A percentile compares a stretch with the other conserved stretches of the same genome.
Evolutionary conservation across 2,329 filamentous ascomycete species (phyloP).

Genomic region (Curvularia spicifera): DNA sequence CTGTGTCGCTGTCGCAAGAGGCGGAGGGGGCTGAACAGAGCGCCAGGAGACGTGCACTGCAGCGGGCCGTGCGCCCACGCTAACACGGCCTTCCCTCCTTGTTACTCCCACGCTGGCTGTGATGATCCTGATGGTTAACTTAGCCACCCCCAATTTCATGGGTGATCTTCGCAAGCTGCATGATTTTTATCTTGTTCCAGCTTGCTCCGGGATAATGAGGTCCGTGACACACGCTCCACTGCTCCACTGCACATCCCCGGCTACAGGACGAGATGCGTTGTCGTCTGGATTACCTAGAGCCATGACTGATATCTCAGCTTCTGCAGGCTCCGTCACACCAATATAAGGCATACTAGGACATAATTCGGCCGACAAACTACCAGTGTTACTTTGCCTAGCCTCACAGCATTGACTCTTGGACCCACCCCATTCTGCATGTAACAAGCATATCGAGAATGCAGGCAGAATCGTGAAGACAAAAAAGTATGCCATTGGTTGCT

Average conservation of each 20-base stretch:
- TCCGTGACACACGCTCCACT: slow-evolving; percentile 7
- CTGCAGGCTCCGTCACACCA: slow-evolving; percentile 12
- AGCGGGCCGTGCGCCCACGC: slow-evolving; percentile 10
- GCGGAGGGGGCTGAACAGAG: slow-evolving; percentile 10
- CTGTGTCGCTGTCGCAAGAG: slow-evolving; percentile 12
- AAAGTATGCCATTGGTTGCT: slow-evolving; percentile 10
- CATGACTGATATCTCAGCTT: slow-evolving; percentile 7
- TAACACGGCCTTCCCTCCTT: slow-evolving; percentile 12
- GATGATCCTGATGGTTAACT: slow-evolving; percentile 2
- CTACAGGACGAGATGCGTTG: slow-evolving; percentile 5
- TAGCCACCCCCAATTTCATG: slow-evolving; percentile 13
- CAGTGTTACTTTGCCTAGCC: background rate
- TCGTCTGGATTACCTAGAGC: slow-evolving; percentile 4
- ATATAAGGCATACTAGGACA: slow-evolving; percentile 4
- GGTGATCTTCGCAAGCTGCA: slow-evolving; percentile 13
- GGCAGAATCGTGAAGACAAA: slow-evolving; percentile 6
- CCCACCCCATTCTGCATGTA: background rate
- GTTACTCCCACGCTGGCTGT: slow-evolving; percentile 13
- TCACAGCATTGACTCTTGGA: background rate
- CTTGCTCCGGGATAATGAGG: slow-evolving; percentile 6
- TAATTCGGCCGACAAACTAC: background rate
- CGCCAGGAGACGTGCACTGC: slow-evolving; percentile 13
- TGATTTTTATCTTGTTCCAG: slow-evolving; percentile 5
- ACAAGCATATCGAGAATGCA: slow-evolving; percentile 6
- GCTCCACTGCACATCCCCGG: slow-evolving; percentile 4